Percentiles rank a stretch among this genome's conserved stretches.
phyloP scores from a whole-genome alignment of 208 protist genomes.

The Crithidia bombi region DNA sequence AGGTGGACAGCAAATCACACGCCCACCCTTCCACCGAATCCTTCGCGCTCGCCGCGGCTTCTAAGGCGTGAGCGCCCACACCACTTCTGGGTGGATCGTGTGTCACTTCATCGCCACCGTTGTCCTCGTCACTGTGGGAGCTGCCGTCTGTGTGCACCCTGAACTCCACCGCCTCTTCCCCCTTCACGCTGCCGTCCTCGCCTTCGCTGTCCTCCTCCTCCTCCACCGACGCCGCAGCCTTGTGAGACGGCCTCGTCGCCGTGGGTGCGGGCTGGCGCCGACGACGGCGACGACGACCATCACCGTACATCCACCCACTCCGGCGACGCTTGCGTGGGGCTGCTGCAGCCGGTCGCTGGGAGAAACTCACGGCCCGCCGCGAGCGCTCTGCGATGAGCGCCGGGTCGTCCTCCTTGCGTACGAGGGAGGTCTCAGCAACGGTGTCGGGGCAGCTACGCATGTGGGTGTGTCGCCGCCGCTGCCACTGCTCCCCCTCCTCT shows the following conservation, averaged over 20 bases:
- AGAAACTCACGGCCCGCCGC: constrained; percentile 33
- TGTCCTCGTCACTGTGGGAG: no score
- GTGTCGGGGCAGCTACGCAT: background rate
- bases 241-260: background rate
- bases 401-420: constrained; percentile 35
- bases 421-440: constrained; percentile 3
- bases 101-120: background rate
- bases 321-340: constrained; percentile 8
- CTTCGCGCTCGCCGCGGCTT: background rate
- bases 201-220: background rate
- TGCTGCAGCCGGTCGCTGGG: constrained; percentile 24
- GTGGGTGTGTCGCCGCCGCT: background rate
- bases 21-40: constrained; percentile 19
- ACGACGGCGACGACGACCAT: constrained; percentile 40
- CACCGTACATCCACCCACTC: constrained; percentile 32
- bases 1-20: constrained; percentile 13
- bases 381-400: constrained; percentile 30
- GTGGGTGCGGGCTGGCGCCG: constrained; percentile 1
- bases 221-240: background rate
- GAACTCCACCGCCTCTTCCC: no score
- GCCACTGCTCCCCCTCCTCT: background rate
- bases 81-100: no score
- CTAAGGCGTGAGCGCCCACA: no score
- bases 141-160: no score
- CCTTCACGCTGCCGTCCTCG: background rate